Conservation (phyloP, 1,284 basidiomycete genomes). For the Puccinia polysora region DNA sequence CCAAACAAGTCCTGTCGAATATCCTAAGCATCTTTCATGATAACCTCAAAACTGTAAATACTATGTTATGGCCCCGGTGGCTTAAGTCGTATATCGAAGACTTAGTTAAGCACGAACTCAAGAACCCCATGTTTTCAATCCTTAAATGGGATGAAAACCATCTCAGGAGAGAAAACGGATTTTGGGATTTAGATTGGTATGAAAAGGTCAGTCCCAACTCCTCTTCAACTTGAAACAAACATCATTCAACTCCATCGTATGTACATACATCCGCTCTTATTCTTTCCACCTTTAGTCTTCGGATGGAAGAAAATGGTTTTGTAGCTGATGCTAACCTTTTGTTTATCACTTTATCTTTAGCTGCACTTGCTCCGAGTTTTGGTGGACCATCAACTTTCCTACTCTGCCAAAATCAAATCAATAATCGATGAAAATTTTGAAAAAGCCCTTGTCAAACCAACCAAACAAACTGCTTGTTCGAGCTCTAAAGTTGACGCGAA, state of each 20-base stretch:
- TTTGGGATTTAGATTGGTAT: constrained; percentile 42
- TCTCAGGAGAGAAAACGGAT: constrained; percentile 25
- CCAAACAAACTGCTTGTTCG: constrained; percentile 19
- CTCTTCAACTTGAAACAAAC: not conserved
- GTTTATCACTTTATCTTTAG: constrained; percentile 9
- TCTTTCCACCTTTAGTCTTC: not conserved
- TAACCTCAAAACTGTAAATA: constrained; percentile 33
- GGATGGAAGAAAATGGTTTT: no score
- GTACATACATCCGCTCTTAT: not conserved
- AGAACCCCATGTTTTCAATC: constrained; percentile 11
- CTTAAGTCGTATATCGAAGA: constrained; percentile 26
- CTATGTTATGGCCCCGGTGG: constrained; percentile 18
- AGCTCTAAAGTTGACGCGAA: not conserved
- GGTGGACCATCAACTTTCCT: constrained; percentile 40
- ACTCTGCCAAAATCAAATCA: constrained; percentile 35
- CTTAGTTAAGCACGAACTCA: constrained; percentile 18
- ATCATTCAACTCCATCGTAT: no score
- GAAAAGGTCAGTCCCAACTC: constrained; percentile 29
- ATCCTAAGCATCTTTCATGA: constrained; percentile 40
- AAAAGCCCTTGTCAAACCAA: constrained; percentile 24
- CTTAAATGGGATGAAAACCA: constrained; percentile 40
- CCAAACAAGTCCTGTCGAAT: constrained; percentile 14
- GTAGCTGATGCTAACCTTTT: not conserved
- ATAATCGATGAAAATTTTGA: constrained; percentile 38
- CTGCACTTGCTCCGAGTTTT: constrained; percentile 33